These are phyloP conservation scores for Serendipita vermifera DNA, from an alignment of 768 basidiomycete genomes.

Conservation along the genomic window DNA sequence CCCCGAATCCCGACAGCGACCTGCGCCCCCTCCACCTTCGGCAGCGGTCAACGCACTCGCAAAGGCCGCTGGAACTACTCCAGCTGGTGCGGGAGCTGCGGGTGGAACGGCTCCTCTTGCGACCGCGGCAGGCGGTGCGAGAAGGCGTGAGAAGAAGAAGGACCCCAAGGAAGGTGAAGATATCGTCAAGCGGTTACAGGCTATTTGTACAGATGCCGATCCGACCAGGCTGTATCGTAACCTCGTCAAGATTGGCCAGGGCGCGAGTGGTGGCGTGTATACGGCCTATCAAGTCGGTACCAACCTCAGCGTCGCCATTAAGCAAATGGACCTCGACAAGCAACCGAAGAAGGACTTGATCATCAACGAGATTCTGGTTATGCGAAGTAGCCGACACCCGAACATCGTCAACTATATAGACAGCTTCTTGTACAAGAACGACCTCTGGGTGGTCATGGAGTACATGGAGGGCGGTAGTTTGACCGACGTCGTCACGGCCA, in stretches of 20 bases:
- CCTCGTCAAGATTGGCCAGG: conserved; percentile 95
- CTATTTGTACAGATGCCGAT: conserved; percentile 95
- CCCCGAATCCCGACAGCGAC: conserved; percentile 21
- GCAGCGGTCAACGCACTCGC: conserved; percentile 34
- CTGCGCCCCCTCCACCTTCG: conserved; percentile 42
- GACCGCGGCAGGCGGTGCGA: conserved; percentile 49
- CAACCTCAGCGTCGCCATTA: conserved; percentile 91
- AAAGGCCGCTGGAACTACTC: conserved; percentile 19
- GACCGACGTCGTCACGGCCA: conserved; percentile 91
- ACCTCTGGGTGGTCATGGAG: conserved; percentile 99
- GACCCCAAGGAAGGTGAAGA: conserved; percentile 65
- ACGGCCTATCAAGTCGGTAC: conserved; percentile 96
- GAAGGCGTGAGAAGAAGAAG: conserved; percentile 74
- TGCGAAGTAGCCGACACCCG: conserved; percentile 92
- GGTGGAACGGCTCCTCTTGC: conserved; percentile 38
- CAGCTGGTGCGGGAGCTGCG: conserved; percentile 27
- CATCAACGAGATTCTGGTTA: conserved; percentile 99
- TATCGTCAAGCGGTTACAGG: conserved; percentile 78
- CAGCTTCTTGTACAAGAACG: conserved; percentile 94
- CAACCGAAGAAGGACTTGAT: conserved; percentile 99
- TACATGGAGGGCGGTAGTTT: conserved; percentile 96
- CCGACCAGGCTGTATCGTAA: conserved; percentile 87
- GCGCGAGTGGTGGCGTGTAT: conserved; percentile 95
- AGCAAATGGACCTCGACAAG: conserved; percentile 99
- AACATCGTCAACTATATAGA: conserved; percentile 99